phyloP scores from a whole-genome alignment of 1,139 yeast species.

The Blastobotrys arbuscula region DNA sequence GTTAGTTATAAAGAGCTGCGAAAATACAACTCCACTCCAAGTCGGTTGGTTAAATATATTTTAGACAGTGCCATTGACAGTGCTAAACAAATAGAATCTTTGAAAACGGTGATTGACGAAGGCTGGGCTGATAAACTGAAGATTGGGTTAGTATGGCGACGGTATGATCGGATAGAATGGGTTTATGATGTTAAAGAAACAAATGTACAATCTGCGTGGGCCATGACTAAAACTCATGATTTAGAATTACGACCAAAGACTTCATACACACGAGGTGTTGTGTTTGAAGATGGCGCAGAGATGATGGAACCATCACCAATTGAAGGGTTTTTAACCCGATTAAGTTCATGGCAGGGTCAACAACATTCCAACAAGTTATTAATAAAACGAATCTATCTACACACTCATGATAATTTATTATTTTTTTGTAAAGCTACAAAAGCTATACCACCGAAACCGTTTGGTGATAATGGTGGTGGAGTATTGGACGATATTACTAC shows the following conservation, averaged over 20 bases:
- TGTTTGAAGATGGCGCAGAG: constrained; percentile 18
- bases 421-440: constrained; percentile 51
- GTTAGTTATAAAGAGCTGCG: constrained; percentile 14
- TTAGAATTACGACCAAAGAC: constrained; percentile 54
- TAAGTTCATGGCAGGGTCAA: constrained; percentile 50
- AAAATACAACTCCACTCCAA: constrained; percentile 19
- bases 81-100: constrained; percentile 24
- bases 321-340: constrained; percentile 68
- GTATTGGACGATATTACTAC: constrained; percentile 17
- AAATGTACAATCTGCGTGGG: constrained; percentile 43
- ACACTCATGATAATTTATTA: constrained; percentile 54
- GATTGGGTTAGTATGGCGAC: constrained; percentile 56
- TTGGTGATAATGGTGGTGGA: background rate
- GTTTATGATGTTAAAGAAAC: constrained; percentile 47
- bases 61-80: constrained; percentile 29
- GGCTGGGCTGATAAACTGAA: constrained; percentile 27
- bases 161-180: constrained; percentile 79
- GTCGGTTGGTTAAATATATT: constrained; percentile 24
- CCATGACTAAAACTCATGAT: constrained; percentile 41
- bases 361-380: constrained; percentile 38
- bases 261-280: constrained; percentile 40
- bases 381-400: constrained; percentile 56
- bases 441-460: constrained; percentile 59
- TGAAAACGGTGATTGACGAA: constrained; percentile 13
- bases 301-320: constrained; percentile 56